Percentiles rank a stretch among this genome's conserved stretches.
Evolutionary conservation across 1,284 basidiomycete genomes (phyloP).

Genomic region (Ganoderma sinense): DNA sequence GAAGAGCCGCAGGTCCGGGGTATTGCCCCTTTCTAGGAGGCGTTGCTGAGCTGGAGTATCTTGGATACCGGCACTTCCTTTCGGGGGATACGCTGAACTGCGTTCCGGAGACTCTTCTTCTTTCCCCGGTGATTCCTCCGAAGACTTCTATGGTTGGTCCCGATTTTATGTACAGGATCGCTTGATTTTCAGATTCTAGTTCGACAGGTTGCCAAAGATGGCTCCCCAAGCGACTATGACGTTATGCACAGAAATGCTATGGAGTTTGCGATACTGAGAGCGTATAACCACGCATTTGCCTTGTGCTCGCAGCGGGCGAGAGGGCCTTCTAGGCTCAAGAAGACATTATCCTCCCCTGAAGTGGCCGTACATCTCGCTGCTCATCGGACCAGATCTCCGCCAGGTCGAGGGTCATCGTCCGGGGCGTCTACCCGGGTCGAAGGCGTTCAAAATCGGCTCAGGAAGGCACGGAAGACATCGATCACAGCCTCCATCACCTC

Average conservation of each 20-base stretch:
- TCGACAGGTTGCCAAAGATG: neutral
- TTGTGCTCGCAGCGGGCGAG: constrained; percentile 15
- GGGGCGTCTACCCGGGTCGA: neutral
- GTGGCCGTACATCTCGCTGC: neutral
- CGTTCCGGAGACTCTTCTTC: neutral
- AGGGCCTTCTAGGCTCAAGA: constrained; percentile 15
- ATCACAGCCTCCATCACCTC: constrained; percentile 16
- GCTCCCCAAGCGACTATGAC: neutral
- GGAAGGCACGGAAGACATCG: constrained; percentile 7
- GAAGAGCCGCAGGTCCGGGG: neutral
- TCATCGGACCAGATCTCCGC: constrained; percentile 1
- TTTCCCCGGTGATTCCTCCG: neutral
- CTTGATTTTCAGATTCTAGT: neutral
- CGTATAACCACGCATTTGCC: constrained; percentile 17
- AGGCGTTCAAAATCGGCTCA: constrained; percentile 15
- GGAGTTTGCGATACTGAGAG: neutral
- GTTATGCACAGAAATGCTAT: constrained; percentile 1
- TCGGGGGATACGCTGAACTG: neutral
- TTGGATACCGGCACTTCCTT: neutral
- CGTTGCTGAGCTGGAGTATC: neutral
- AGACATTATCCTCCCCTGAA: neutral
- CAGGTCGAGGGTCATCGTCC: neutral
- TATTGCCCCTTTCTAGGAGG: neutral
- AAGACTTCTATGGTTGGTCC: neutral
- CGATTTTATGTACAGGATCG: neutral